Conservation (phyloP, 495 filamentous ascomycete species). For the Aspergillus sclerotiicarbonarius region DNA sequence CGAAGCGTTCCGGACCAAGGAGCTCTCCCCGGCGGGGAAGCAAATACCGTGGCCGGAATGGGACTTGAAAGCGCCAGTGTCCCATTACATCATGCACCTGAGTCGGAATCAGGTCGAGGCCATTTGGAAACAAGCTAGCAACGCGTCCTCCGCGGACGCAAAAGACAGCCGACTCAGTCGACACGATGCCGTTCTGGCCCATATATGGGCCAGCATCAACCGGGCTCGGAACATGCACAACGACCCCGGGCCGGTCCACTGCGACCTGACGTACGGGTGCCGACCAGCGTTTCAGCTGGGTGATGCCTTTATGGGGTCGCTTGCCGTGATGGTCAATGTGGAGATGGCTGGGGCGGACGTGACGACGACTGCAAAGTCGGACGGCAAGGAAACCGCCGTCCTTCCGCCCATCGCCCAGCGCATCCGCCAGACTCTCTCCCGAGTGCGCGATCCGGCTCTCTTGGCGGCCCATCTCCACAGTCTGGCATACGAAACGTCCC, state of each 20-base stretch:
- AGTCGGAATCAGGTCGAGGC: slow-evolving; percentile 17
- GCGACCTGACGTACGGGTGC: slow-evolving; percentile 22
- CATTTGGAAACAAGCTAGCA: slow-evolving; percentile 14
- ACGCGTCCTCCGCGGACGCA: not conserved
- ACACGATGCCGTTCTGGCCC: slow-evolving; percentile 33
- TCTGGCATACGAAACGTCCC: slow-evolving; percentile 28
- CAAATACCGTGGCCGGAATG: slow-evolving; percentile 29
- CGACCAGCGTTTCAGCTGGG: slow-evolving; percentile 20
- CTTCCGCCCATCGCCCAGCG: slow-evolving; percentile 7
- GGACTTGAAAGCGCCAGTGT: slow-evolving; percentile 20
- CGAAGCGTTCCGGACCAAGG: slow-evolving; percentile 15
- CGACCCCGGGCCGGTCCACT: slow-evolving; percentile 20
- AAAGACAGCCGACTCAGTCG: slow-evolving; percentile 18
- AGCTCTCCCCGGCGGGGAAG: slow-evolving; percentile 15
- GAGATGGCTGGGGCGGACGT: slow-evolving; percentile 18
- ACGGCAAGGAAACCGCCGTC: not conserved
- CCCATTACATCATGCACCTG: slow-evolving; percentile 26
- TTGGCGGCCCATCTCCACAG: slow-evolving; percentile 27
- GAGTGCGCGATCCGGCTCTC: slow-evolving; percentile 15
- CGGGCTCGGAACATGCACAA: slow-evolving; percentile 23
- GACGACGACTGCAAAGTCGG: not conserved
- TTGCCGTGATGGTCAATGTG: slow-evolving; percentile 26
- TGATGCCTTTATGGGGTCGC: slow-evolving; percentile 25
- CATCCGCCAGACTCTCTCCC: slow-evolving; percentile 28
- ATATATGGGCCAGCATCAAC: slow-evolving; percentile 31